Evolutionary conservation across 371 early-diverging fungal genomes (phyloP).

Genomic region (Mortierella sp.): DNA sequence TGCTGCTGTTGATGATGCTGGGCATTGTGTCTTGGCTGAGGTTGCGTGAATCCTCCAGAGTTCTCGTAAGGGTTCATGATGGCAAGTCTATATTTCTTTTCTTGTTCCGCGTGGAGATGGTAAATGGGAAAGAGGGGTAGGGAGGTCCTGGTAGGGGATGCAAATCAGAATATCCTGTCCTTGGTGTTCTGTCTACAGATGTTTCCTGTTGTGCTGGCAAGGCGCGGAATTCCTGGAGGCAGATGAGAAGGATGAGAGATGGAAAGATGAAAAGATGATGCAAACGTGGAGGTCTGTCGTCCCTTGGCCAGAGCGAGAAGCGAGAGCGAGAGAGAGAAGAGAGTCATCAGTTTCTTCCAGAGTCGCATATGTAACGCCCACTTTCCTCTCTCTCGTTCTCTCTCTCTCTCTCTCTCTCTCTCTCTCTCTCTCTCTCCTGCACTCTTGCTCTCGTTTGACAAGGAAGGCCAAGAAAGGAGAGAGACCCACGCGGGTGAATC

Average conservation of each 20-base stretch:
- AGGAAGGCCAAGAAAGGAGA: too few relatives aligned
- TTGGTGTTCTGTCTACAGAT: too few relatives aligned
- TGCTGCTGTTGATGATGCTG: conserved; percentile 23
- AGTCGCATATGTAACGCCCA: not conserved
- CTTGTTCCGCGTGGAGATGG: not conserved
- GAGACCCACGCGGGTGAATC: too few relatives aligned
- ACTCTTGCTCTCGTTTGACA: too few relatives aligned
- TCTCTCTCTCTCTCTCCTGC: too few relatives aligned
- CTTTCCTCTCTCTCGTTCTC: not conserved
- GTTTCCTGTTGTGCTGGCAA: too few relatives aligned
- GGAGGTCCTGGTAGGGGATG: too few relatives aligned
- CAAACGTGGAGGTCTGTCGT: not conserved
- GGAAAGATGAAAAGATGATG: conserved; percentile 7
- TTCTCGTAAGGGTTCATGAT: conserved; percentile 48
- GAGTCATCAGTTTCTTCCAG: not conserved
- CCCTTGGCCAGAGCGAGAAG: not conserved
- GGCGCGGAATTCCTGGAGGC: too few relatives aligned
- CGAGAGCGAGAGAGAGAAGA: not conserved
- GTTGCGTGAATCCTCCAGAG: conserved; percentile 32
- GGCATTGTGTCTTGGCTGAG: conserved; percentile 41
- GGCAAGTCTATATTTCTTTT: conserved; percentile 2
- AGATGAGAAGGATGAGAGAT: not conserved
- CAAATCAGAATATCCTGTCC: too few relatives aligned
- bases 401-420: not conserved
- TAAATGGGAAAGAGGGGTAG: too few relatives aligned